Base-by-base conservation (phyloP, 148 eudicot genomes). In the Spergularia bocconei region DNA sequence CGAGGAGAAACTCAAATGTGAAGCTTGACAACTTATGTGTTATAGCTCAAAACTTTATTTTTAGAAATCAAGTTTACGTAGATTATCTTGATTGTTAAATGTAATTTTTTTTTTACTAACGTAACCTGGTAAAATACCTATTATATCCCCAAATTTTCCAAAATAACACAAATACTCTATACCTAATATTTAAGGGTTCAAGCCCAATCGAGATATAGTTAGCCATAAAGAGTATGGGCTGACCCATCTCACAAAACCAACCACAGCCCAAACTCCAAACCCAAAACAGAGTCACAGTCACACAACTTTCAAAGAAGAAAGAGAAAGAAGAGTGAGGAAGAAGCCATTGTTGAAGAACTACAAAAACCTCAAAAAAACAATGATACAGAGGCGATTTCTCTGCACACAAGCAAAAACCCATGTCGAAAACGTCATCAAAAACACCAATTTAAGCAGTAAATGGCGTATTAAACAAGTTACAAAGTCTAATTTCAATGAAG, bases 391-490 rank as follows among this genome's bases (percentile, higher is more conserved):
- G 38, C 93, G 87, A 23, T 73, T 84, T 21, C 41, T 87, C 48
- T 72, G 82, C 82, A 79, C 78, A 60, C 70, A 71, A 38, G 50
- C 77, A 11, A 56, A 76, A 21, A 13, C 75, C 33, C 72, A 15
- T 8, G 36, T 54, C 33, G 53, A 78, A 76, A 75, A 51, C 56
- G n/a, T 33, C 65, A 51, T 29, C 6, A 68, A 61, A 21, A 52
- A 2, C 76, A 14, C 5, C 53, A 67, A 38, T 67, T 48, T 44
- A 51, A 74, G 14, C 81, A 53, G 62, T 44, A 85, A 77, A 79
- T 84, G 91, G 89, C 72, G 77, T 20, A 82, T 95, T 23, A 91
- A 91, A 74, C 97, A 92, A 79, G 97, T 95, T 1, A 89, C 79
- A 11, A 92, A 85, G 47, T 79, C 93, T 72, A 92, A 92, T 79